Evolutionary conservation across 116 monocot species (phyloP).

Genomic region (Trichopus zeylanicus): DNA sequence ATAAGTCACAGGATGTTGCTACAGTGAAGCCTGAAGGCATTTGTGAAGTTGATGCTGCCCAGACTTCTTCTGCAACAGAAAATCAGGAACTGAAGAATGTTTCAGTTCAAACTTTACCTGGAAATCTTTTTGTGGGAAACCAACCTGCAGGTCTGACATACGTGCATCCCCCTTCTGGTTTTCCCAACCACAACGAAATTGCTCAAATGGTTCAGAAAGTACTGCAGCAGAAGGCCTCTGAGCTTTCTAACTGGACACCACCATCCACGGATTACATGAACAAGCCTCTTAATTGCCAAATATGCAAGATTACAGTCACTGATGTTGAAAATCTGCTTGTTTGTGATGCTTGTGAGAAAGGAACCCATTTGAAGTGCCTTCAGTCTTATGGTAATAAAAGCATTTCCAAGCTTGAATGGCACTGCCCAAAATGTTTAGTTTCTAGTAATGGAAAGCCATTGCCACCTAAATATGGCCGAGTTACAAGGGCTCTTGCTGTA

Average conservation of each 20-base stretch:
- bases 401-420: slow-evolving; percentile 77
- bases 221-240: slow-evolving; percentile 42
- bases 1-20: slow-evolving; percentile 10
- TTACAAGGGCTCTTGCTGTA: slow-evolving; percentile 47
- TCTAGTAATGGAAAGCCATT: slow-evolving; percentile 71
- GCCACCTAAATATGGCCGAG: slow-evolving; percentile 94
- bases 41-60: slow-evolving; percentile 18
- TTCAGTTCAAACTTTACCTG: slow-evolving; percentile 15
- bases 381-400: slow-evolving; percentile 40
- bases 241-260: slow-evolving; percentile 53
- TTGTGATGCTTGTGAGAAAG: slow-evolving; percentile 95
- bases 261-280: slow-evolving; percentile 74
- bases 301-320: slow-evolving; percentile 62
- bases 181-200: slow-evolving; percentile 54
- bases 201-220: slow-evolving; percentile 57
- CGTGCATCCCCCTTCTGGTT: slow-evolving; percentile 23
- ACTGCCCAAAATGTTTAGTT: slow-evolving; percentile 74
- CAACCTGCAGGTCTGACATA: slow-evolving; percentile 27
- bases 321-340: slow-evolving; percentile 82
- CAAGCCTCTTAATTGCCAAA: slow-evolving; percentile 46
- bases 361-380: slow-evolving; percentile 82
- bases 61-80: slow-evolving; percentile 13
- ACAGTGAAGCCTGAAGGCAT: slow-evolving; percentile 15
- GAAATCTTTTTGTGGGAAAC: slow-evolving; percentile 28
- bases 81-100: slow-evolving; percentile 25